Evolutionary conservation across 805 yeast genomes (phyloP), one percentile per base, ranked within the genome.

Genomic region (Wickerhamomyces hampshirensis): DNA sequence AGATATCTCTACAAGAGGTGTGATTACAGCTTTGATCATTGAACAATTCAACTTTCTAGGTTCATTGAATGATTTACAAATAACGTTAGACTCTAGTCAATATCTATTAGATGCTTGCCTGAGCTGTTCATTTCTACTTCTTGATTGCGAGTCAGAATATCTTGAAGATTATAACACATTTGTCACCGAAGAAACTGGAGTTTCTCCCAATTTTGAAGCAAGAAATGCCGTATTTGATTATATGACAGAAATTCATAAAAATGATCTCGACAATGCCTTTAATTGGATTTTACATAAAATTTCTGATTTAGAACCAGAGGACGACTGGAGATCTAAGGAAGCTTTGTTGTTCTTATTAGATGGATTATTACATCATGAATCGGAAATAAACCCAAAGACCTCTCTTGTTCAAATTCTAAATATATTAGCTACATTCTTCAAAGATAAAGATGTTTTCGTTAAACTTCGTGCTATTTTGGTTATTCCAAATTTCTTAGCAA

Each of bases 171-270:
- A 77, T 51, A 86, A 88, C 50, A 59, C 57, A 4, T 87, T 76
- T 55, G 84, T 86, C 5, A 73, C 88, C 3, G 81, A 76, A 24
- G 88, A 84, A 38, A 68, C 85, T 2, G 96, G 87, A 2, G 66
- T 88, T 23, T 62, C 80, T 0, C 62, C 79, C 0, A 73, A 71
- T 5, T 58, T 60, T 8, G 58, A 71, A 2, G 71, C 80, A 1
- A 71, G 98, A 35, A 82, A 78, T 33, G 70, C 83, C 0, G 62
- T 80, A 1, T 65, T 66, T 18, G 86, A 80, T 19, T 70, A 75
- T 23, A 44, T 84, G 5, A 59, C 72, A 0, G 79, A 75, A 15
- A 47, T 79, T 24, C 64, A 69, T 26, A 62, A 59, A 5, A 31
- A 34, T 0, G 79, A 75, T 43, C 62, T 71, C 7, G 35, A 42